Evolutionary conservation across 345 rosid species (phyloP), one percentile per base, ranked within the genome.

Genomic region (Euphorbia pulcherrima): DNA sequence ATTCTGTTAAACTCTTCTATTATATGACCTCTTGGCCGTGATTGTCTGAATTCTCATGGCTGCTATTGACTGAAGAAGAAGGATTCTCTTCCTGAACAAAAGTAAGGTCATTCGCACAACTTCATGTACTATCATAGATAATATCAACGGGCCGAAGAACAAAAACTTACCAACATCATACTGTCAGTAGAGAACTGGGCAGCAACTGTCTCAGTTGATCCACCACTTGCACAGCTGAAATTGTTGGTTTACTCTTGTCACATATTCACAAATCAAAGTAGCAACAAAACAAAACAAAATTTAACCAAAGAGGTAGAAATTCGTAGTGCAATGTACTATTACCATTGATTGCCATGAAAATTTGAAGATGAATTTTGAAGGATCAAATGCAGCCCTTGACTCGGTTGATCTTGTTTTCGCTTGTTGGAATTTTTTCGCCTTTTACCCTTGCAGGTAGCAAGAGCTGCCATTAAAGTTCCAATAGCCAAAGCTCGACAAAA

Each of bases 401-500:
- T 48, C 48, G 51, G 47, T 30, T 59, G 33, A 0, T 54, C 72
- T 33, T 56, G 68, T 21, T 68, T 35, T 35, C 40, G 52, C 55
- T 13, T n/a, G n/a, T 39, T 9, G 2, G 4, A 39, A 24, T 1
- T 26, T 58, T 14, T 8, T 20, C 67, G 68, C 40, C 67, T 76
- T 5, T 9, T 20, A 0, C 74, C 62, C 60, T 59, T 78, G 60
- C 62, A 60, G 61, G 74, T 37, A 3, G 82, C 47, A 67, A 81
- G 81, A 8, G 77, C 76, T 1, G 80, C 84, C 23, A 78, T 37
- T 68, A 82, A 60, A 53, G 81, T 64, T 1, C 78, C 83, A 41
- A 77, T 72, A 69, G 79, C 88, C 74, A 86, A 41, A 2, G 85
- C 86, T n/a, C 88, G 88, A 33, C 80, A 86, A 65, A 72, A 74